phyloP scores from a whole-genome alignment of 225 moss, liverwort and hornwort species.

The Ulota crispa region DNA sequence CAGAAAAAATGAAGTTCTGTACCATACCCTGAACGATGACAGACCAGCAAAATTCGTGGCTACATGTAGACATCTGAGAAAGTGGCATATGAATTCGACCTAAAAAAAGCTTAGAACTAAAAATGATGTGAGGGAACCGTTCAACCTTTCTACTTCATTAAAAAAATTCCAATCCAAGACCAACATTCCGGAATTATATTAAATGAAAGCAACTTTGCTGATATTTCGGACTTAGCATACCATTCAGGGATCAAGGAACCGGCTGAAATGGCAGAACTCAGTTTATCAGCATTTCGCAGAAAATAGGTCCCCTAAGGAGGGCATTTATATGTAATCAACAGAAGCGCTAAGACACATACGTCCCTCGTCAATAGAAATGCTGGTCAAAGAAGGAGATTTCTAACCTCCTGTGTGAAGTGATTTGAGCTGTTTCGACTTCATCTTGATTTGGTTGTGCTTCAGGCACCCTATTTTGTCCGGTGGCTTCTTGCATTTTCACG shows the following conservation, averaged over 20 bases:
- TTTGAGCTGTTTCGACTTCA: conserved; percentile 49
- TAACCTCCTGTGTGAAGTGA: conserved; percentile 36
- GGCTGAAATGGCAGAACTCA: background rate
- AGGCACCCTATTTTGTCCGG: conserved; percentile 39
- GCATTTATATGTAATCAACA: background rate
- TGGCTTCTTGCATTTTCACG: conserved; percentile 52
- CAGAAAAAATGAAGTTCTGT: background rate
- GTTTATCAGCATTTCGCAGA: background rate
- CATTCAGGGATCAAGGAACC: background rate
- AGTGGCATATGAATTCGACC: background rate
- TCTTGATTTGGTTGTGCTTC: conserved; percentile 41
- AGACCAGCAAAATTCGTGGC: background rate
- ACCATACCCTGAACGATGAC: background rate
- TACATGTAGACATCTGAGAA: background rate
- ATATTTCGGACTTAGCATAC: background rate
- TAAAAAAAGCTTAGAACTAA: background rate
- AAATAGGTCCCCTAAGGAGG: background rate
- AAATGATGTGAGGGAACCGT: background rate
- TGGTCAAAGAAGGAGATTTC: background rate
- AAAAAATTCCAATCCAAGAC: background rate
- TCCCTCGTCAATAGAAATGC: background rate
- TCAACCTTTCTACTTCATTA: background rate
- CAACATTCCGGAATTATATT: background rate
- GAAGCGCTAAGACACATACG: background rate
- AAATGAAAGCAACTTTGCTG: background rate